These are phyloP conservation scores for Eragrostis curvula DNA, from an alignment of 176 grass and related monocot genomes.

Conservation along the genomic window DNA sequence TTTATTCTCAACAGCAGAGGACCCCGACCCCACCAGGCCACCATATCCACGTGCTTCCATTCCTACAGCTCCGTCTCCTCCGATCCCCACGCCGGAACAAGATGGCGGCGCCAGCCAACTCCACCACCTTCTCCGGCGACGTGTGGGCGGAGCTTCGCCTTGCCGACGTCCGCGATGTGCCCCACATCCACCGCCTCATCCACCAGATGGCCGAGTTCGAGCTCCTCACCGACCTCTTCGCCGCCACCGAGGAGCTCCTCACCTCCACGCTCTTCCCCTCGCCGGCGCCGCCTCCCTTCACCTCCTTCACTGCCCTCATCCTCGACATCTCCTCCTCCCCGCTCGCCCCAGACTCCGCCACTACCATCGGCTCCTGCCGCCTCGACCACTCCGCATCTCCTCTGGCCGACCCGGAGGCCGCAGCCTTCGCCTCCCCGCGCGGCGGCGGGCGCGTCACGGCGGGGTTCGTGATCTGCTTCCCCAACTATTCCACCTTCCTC, in stretches of 20 bases:
- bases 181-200: constrained; percentile 78
- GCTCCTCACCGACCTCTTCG: constrained; percentile 86
- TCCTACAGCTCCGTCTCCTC: background rate
- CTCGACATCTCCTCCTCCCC: constrained; percentile 56
- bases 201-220: constrained; percentile 93
- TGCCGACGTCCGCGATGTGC: constrained; percentile 68
- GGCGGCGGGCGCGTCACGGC: constrained; percentile 44
- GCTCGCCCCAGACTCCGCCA: constrained; percentile 9
- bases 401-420: constrained; percentile 49
- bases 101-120: constrained; percentile 55
- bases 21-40: too few relatives aligned
- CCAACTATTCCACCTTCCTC: constrained; percentile 78
- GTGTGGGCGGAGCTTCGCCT: constrained; percentile 84
- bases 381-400: constrained; percentile 52
- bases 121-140: constrained; percentile 43
- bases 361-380: constrained; percentile 42
- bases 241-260: constrained; percentile 61
- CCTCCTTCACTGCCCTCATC: constrained; percentile 69
- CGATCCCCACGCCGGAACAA: background rate
- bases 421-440: constrained; percentile 49
- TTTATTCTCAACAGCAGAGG: too few relatives aligned
- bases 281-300: constrained; percentile 52
- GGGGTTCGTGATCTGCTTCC: constrained; percentile 74
- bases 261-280: constrained; percentile 65
- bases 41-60: background rate